Percentiles rank a stretch among this genome's conserved stretches.
Conservation (phyloP, 768 basidiomycete species). For the Lentinus tigrinus region DNA sequence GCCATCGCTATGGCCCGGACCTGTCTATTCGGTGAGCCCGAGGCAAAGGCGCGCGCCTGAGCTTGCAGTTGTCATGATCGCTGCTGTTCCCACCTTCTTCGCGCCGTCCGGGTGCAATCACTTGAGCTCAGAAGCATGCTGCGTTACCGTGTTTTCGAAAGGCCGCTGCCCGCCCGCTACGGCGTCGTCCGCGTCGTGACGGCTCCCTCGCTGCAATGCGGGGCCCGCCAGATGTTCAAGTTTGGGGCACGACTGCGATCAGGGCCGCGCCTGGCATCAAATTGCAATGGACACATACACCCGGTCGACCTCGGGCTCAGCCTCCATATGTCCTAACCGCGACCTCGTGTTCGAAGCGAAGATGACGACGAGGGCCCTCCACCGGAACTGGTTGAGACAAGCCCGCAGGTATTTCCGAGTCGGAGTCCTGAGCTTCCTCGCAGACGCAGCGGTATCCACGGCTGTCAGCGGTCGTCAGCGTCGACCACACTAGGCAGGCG, state of each 20-base stretch:
- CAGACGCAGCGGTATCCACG: slow-evolving; percentile 13
- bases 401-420: no score
- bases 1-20: no score
- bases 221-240: background rate
- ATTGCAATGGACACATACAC: background rate
- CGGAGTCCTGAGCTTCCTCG: background rate
- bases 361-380: slow-evolving; percentile 13
- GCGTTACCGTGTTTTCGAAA: no score
- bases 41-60: no score
- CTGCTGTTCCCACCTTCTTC: no score
- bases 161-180: no score
- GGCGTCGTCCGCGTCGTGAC: background rate
- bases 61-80: no score
- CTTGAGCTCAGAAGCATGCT: no score
- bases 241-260: slow-evolving; percentile 3
- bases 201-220: background rate
- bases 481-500: slow-evolving; percentile 1
- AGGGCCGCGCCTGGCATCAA: slow-evolving; percentile 6
- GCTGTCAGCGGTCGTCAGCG: slow-evolving; percentile 13
- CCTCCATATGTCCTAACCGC: background rate
- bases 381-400: background rate
- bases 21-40: no score
- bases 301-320: background rate
- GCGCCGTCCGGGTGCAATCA: no score
- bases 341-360: slow-evolving; percentile 7